Percentiles rank a stretch among this genome's conserved stretches.
Conservation (phyloP, 257 asterid species). For the Prunella vulgaris region DNA sequence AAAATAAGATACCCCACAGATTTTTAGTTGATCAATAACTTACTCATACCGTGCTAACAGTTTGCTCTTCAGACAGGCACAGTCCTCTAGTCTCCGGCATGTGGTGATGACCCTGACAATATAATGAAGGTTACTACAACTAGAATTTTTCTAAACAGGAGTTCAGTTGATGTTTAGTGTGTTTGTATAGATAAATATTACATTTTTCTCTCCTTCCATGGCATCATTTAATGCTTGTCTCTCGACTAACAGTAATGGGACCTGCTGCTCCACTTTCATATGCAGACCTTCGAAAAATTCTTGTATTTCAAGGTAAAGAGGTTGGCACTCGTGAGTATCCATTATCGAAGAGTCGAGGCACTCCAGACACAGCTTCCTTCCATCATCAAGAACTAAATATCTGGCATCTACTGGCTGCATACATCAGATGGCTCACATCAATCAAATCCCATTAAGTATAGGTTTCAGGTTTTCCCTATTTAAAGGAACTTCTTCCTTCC, state of each 20-base stretch:
- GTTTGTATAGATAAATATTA: slow-evolving; percentile 27
- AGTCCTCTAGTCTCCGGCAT: slow-evolving; percentile 98
- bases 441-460: not conserved
- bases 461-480: not conserved
- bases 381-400: slow-evolving; percentile 86
- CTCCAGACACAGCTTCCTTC: slow-evolving; percentile 91
- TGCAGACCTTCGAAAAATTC: slow-evolving; percentile 90
- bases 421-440: slow-evolving; percentile 9
- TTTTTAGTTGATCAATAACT: not conserved
- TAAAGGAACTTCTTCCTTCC: not conserved
- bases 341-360: slow-evolving; percentile 92
- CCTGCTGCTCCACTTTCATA: slow-evolving; percentile 97
- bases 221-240: slow-evolving; percentile 98
- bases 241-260: slow-evolving; percentile 94
- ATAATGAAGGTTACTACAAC: not conserved
- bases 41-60: slow-evolving; percentile 76
- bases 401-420: slow-evolving; percentile 85
- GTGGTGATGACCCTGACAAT: slow-evolving; percentile 88
- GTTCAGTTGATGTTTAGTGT: not conserved
- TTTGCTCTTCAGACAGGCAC: slow-evolving; percentile 96
- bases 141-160: not conserved
- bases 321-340: slow-evolving; percentile 98
- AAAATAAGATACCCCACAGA: not conserved
- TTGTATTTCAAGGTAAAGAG: slow-evolving; percentile 93
- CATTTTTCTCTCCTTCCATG: slow-evolving; percentile 98